A percentile compares a stretch with the other conserved stretches of the same genome.
phyloP scores from a whole-genome alignment of 352 stramenopile genomes.

The Thalassiosira livingstoniorum region DNA sequence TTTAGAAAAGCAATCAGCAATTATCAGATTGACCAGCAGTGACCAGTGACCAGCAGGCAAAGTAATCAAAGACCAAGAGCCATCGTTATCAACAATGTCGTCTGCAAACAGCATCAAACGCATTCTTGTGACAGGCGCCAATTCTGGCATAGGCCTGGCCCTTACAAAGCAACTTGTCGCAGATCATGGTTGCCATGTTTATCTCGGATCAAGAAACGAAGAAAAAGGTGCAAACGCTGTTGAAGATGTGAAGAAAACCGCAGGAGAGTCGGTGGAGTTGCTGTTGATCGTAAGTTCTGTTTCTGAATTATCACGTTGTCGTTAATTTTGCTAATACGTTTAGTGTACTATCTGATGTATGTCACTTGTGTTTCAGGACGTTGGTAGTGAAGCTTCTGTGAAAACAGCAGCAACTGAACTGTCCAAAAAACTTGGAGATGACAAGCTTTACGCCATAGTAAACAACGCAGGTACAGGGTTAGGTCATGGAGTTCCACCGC shows the following conservation, averaged over 20 bases:
- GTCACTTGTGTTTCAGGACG: slow-evolving; percentile 47
- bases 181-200: slow-evolving; percentile 72
- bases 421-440: slow-evolving; percentile 27
- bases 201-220: slow-evolving; percentile 59
- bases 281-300: slow-evolving; percentile 61
- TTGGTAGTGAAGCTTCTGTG: slow-evolving; percentile 61
- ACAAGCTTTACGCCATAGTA: slow-evolving; percentile 72
- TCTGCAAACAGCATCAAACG: too few relatives aligned
- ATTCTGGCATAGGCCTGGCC: slow-evolving; percentile 73
- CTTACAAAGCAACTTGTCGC: slow-evolving; percentile 69
- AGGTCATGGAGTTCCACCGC: slow-evolving; percentile 10
- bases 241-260: slow-evolving; percentile 55
- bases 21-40: too few relatives aligned
- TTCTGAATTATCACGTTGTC: not conserved
- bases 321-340: too few relatives aligned
- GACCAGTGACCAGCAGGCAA: too few relatives aligned
- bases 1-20: too few relatives aligned
- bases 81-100: too few relatives aligned
- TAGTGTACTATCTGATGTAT: too few relatives aligned
- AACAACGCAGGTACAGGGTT: slow-evolving; percentile 81
- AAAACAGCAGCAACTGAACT: slow-evolving; percentile 54
- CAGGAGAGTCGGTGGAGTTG: slow-evolving; percentile 64
- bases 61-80: too few relatives aligned
- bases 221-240: slow-evolving; percentile 57
- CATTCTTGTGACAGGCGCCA: slow-evolving; percentile 70